These are phyloP conservation scores for Phlebiopsis flavidoalba DNA, from an alignment of 768 basidiomycete species.

Conservation along the genomic window DNA sequence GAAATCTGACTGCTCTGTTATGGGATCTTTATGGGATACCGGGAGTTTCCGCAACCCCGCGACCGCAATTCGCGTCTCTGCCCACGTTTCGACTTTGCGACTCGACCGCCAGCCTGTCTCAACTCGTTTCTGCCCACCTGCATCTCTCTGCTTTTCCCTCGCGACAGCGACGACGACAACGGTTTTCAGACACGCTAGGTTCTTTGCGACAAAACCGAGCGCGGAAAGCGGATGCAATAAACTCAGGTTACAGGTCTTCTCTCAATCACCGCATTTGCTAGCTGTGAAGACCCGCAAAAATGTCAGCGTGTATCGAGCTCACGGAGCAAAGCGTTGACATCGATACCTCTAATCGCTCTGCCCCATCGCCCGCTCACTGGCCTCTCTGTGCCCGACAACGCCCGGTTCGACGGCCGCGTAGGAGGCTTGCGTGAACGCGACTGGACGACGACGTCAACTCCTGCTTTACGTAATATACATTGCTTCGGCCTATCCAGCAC, in stretches of 20 bases:
- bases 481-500: constrained; percentile 1
- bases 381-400: not conserved
- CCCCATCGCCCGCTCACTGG: not conserved
- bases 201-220: not conserved
- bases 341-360: not conserved
- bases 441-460: not conserved
- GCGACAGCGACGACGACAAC: not conserved
- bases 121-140: not conserved
- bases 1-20: constrained; percentile 14
- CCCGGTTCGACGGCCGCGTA: not conserved
- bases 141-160: not conserved
- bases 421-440: not conserved
- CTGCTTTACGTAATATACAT: not conserved
- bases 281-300: not conserved
- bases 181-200: not conserved
- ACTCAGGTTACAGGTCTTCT: no score
- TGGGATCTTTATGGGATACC: constrained; percentile 23
- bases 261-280: no score
- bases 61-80: not conserved
- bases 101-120: not conserved
- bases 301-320: not conserved
- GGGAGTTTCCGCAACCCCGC: constrained; percentile 18
- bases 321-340: not conserved
- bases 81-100: constrained; percentile 13
- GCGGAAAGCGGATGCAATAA: not conserved